Conservation (phyloP, 176 grass and related monocot genomes). For the Areca catechu region DNA sequence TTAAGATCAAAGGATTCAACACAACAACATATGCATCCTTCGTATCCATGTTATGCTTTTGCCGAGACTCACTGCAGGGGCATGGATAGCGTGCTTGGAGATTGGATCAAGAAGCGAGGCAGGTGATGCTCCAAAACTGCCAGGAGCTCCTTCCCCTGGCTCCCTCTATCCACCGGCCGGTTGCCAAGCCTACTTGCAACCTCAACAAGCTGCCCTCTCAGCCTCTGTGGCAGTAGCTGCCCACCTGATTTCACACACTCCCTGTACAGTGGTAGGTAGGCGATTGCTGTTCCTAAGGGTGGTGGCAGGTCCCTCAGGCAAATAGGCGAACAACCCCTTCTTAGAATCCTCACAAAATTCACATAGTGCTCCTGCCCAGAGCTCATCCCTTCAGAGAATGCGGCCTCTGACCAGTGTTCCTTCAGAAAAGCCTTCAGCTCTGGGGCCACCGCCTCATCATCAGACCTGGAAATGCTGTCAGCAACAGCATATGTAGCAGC, state of each 20-base stretch:
- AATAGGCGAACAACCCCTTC: conserved; percentile 50
- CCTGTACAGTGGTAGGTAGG: conserved; percentile 75
- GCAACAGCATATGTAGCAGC: conserved; percentile 78
- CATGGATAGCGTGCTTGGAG: neutral
- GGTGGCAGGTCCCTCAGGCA: conserved; percentile 51
- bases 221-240: conserved; percentile 61
- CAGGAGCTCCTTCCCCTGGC: conserved; percentile 56
- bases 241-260: conserved; percentile 57
- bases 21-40: neutral
- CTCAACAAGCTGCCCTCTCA: conserved; percentile 90
- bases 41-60: neutral
- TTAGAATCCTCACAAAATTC: conserved; percentile 67
- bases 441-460: conserved; percentile 53
- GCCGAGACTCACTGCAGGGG: neutral
- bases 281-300: conserved; percentile 65
- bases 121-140: conserved; percentile 86
- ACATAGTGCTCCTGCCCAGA: conserved; percentile 57
- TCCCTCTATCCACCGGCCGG: conserved; percentile 37
- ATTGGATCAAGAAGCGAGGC: conserved; percentile 35
- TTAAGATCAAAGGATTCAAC: no score
- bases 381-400: conserved; percentile 39
- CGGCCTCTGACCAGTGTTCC: conserved; percentile 78
- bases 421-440: conserved; percentile 61
- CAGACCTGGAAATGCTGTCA: conserved; percentile 54
- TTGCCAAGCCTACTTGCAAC: conserved; percentile 57